Evolutionary conservation across 129 eudicot genomes (phyloP).

Genomic region (Apium graveolens): DNA sequence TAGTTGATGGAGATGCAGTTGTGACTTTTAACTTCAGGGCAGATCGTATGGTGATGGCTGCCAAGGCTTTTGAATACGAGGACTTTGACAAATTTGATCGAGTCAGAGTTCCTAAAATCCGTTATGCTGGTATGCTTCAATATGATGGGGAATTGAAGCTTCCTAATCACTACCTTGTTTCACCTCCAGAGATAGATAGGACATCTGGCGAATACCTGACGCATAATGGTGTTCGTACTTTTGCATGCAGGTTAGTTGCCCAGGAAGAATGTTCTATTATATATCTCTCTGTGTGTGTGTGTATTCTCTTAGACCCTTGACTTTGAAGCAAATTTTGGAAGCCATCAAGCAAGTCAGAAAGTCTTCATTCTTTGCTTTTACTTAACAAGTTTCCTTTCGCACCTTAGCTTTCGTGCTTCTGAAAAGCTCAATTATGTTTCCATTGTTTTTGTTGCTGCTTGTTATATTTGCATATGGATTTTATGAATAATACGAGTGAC

Average conservation of each 20-base stretch:
- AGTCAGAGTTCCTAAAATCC: conserved; percentile 52
- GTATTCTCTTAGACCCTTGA: neutral
- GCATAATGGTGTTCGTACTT: conserved; percentile 50
- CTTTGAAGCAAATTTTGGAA: neutral
- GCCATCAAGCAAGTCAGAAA: neutral
- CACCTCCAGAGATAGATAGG: conserved; percentile 66
- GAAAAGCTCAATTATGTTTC: neutral
- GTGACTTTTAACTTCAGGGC: conserved; percentile 58
- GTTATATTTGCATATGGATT: neutral
- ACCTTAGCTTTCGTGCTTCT: neutral
- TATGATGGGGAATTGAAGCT: conserved; percentile 70
- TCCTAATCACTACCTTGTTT: conserved; percentile 49
- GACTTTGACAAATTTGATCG: conserved; percentile 53
- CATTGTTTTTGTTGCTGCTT: neutral
- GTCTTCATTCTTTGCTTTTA: neutral
- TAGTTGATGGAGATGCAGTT: conserved; percentile 66
- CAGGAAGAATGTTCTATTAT: neutral
- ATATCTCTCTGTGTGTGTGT: too few species aligned
- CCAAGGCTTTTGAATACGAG: conserved; percentile 59
- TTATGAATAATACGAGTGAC: neutral
- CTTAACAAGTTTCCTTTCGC: neutral
- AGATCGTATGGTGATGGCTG: conserved; percentile 66
- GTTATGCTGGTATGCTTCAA: conserved; percentile 73
- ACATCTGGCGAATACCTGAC: conserved; percentile 62
- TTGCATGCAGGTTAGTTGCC: conserved; percentile 58